These are phyloP conservation scores for Dictyostelium brefeldianum DNA, from an alignment of 78 protist genomes.

Conservation along the genomic window DNA sequence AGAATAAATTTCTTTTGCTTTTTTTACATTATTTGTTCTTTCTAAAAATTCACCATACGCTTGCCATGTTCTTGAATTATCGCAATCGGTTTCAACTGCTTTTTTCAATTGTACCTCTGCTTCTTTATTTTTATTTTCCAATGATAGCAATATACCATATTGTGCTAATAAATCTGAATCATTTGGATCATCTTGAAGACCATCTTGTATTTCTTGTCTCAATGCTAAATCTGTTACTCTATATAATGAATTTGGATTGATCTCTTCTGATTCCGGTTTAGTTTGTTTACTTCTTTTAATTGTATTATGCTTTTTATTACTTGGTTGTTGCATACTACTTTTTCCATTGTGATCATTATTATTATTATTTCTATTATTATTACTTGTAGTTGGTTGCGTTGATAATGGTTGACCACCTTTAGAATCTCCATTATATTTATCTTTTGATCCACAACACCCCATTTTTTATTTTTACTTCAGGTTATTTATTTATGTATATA, in stretches of 20 bases:
- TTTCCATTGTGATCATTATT: background rate
- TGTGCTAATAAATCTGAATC: slow-evolving; percentile 8
- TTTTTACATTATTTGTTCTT: slow-evolving; percentile 9
- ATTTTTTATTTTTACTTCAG: background rate
- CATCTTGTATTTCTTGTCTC: background rate
- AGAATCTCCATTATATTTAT: slow-evolving; percentile 2
- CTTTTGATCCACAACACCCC: slow-evolving; percentile 78
- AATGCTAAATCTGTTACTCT: background rate
- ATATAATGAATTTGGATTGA: background rate
- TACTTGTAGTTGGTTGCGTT: background rate
- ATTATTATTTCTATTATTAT: background rate
- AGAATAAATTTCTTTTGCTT: slow-evolving; percentile 48
- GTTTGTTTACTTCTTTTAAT: background rate
- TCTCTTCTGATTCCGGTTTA: background rate
- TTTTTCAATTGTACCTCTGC: slow-evolving; percentile 32
- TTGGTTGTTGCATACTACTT: background rate
- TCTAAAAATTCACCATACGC: slow-evolving; percentile 47
- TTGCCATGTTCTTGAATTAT: slow-evolving; percentile 18
- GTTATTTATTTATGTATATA: too few species aligned
- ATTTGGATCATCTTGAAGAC: slow-evolving; percentile 24
- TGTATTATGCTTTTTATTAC: background rate
- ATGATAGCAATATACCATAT: slow-evolving; percentile 16
- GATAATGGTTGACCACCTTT: background rate
- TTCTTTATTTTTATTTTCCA: slow-evolving; percentile 27
- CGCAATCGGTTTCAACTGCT: background rate